Evolutionary conservation across 208 protist genomes (phyloP).

Genomic region (Crithidia mellificae): DNA sequence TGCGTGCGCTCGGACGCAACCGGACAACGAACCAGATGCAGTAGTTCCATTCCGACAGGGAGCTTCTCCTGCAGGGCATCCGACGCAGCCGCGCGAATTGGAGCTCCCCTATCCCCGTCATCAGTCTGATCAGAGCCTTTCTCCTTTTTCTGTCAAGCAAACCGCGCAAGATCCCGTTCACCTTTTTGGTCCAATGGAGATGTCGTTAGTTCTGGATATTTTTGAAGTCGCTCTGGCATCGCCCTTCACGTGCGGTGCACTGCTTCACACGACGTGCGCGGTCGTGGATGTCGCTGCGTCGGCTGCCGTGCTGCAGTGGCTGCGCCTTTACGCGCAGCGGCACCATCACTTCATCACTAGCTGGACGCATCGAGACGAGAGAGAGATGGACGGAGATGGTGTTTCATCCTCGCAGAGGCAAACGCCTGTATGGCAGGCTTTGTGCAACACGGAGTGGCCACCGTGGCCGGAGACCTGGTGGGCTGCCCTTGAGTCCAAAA

Average conservation of each 20-base stretch:
- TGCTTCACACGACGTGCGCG: slow-evolving; percentile 21
- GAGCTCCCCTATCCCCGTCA: too few relatives aligned
- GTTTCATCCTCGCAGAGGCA: too few relatives aligned
- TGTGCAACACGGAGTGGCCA: not conserved
- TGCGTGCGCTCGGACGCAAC: not conserved
- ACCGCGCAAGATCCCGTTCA: not conserved
- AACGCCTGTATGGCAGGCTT: too few relatives aligned
- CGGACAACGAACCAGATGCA: not conserved
- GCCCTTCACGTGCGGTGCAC: slow-evolving; percentile 22
- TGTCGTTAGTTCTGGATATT: slow-evolving; percentile 38
- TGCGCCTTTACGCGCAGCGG: slow-evolving; percentile 7
- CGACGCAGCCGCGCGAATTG: too few relatives aligned
- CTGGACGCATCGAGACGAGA: too few relatives aligned
- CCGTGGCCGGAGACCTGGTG: slow-evolving; percentile 1
- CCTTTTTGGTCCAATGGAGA: not conserved
- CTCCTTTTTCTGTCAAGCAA: too few relatives aligned
- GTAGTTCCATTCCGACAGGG: not conserved
- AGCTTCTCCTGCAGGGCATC: too few relatives aligned
- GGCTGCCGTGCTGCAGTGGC: slow-evolving; percentile 27
- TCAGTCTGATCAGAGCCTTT: too few relatives aligned
- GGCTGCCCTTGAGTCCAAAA: not conserved
- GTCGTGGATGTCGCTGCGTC: slow-evolving; percentile 15
- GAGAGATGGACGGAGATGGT: too few relatives aligned
- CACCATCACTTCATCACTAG: too few relatives aligned
- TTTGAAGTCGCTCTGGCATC: slow-evolving; percentile 42